These are phyloP conservation scores for Kernera saxatilis DNA, from an alignment of 345 rosid genomes.

Conservation along the genomic window DNA sequence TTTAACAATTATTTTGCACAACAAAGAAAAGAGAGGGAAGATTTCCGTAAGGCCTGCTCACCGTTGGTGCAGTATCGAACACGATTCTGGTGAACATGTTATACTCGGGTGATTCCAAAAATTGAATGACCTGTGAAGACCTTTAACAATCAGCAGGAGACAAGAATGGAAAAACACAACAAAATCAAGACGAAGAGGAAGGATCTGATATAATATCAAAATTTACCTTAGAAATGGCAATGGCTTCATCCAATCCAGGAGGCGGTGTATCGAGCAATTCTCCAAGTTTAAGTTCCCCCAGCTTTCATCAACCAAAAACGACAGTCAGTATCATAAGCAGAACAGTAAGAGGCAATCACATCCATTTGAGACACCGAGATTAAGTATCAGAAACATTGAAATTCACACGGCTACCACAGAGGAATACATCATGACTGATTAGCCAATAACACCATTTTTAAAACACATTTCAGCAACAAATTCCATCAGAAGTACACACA, in stretches of 20 bases:
- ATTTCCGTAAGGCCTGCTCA: conserved; percentile 32
- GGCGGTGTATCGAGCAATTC: conserved; percentile 97
- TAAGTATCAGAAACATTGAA: neutral
- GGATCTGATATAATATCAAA: neutral
- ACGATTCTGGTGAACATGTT: conserved; percentile 87
- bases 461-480: neutral
- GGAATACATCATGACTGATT: neutral
- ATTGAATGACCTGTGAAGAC: conserved; percentile 80
- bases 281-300: conserved; percentile 91
- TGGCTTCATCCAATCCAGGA: conserved; percentile 98
- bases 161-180: neutral
- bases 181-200: neutral
- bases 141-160: conserved; percentile 21
- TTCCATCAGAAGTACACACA: neutral
- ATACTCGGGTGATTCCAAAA: conserved; percentile 88
- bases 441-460: neutral
- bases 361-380: neutral
- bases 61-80: conserved; percentile 98
- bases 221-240: conserved; percentile 86
- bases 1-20: neutral
- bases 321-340: neutral
- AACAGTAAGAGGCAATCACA: neutral
- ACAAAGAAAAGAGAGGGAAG: neutral
- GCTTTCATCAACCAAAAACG: conserved; percentile 34
- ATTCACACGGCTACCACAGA: neutral